Percentiles rank a stretch among this genome's conserved stretches.
These are phyloP conservation scores for Cucumis sativus DNA, from an alignment of 306 rosid species.

Conservation along the genomic window DNA sequence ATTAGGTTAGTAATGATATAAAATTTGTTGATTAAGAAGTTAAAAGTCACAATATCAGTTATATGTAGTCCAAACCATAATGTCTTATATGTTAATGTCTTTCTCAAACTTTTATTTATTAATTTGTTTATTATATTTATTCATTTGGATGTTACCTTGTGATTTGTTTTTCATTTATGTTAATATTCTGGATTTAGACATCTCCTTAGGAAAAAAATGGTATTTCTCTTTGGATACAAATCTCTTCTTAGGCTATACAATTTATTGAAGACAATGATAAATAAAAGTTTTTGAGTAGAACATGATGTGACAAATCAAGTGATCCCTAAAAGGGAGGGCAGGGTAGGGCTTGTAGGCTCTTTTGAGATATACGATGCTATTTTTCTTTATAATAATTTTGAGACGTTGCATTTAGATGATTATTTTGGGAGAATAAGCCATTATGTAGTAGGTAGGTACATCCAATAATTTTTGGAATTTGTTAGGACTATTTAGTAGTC, in stretches of 20 bases:
- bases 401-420: conserved; percentile 4
- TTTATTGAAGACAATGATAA: not conserved
- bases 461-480: not conserved
- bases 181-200: not conserved
- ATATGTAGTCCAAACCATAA: too few relatives aligned
- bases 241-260: not conserved
- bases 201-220: not conserved
- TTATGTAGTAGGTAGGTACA: not conserved
- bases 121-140: too few relatives aligned
- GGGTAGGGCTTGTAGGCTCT: not conserved
- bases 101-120: too few relatives aligned
- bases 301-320: conserved; percentile 2
- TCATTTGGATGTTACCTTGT: too few relatives aligned
- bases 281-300: not conserved
- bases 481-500: too few relatives aligned
- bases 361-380: not conserved
- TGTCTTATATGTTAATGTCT: too few relatives aligned
- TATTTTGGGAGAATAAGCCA: not conserved
- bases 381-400: not conserved
- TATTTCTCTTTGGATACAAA: not conserved
- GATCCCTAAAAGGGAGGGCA: not conserved
- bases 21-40: too few relatives aligned
- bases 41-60: too few relatives aligned
- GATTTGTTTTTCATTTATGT: not conserved
- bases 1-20: too few relatives aligned